These are phyloP conservation scores for Trametes elegans DNA, from an alignment of 768 basidiomycete genomes.

Conservation along the genomic window DNA sequence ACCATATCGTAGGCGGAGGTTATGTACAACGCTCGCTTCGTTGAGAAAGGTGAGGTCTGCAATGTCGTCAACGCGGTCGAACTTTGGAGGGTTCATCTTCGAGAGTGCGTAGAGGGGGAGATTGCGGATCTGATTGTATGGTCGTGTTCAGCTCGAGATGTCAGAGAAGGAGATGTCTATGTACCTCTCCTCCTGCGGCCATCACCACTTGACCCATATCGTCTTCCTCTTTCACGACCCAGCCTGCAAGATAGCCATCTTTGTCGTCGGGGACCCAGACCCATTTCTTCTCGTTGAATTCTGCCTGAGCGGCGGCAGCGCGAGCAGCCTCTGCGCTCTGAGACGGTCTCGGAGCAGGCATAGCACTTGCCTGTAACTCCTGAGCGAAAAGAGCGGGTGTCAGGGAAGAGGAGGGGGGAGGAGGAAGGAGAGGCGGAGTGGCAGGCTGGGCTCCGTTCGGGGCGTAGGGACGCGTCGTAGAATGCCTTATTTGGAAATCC, in stretches of 20 bases:
- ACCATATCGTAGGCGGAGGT: conserved; percentile 87
- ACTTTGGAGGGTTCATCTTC: conserved; percentile 99
- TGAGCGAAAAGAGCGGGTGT: not conserved
- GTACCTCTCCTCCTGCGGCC: conserved; percentile 80
- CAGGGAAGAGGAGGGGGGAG: not conserved
- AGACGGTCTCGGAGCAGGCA: conserved; percentile 38
- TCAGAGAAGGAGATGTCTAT: not conserved
- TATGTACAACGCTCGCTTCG: conserved; percentile 99
- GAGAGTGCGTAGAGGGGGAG: conserved; percentile 80
- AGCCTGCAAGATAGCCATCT: conserved; percentile 92
- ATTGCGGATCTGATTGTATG: conserved; percentile 46
- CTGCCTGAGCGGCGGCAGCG: conserved; percentile 87
- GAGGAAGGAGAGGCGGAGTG: no score
- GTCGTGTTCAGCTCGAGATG: not conserved
- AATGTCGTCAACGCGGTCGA: conserved; percentile 96
- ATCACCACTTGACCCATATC: conserved; percentile 83
- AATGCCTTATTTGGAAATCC: conserved; percentile 2
- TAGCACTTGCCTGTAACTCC: conserved; percentile 6
- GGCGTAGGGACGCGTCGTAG: conserved; percentile 10
- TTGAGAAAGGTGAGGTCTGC: conserved; percentile 97
- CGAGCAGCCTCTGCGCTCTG: conserved; percentile 66
- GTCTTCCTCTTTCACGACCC: conserved; percentile 86
- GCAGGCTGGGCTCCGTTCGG: not conserved
- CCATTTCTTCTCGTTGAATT: conserved; percentile 98
- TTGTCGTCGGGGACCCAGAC: conserved; percentile 95